phyloP scores from a whole-genome alignment of 2,329 filamentous ascomycete genomes.

The Lecanosticta acicola region DNA sequence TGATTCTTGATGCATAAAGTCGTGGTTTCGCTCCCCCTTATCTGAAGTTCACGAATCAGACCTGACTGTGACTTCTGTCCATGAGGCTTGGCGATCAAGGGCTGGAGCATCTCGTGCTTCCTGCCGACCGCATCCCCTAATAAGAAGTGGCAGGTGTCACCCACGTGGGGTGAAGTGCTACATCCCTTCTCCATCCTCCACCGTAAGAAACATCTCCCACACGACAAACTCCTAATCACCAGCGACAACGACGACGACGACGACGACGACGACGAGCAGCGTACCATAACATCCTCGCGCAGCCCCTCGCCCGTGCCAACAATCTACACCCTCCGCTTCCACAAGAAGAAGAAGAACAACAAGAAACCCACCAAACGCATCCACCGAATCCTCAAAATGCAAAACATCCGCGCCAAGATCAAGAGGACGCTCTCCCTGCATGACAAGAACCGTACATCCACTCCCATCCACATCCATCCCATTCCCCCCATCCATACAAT shows the following conservation, averaged over 20 bases:
- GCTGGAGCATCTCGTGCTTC: too few relatives aligned
- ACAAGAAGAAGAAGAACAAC: not conserved
- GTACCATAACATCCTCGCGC: not conserved
- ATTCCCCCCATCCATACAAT: not conserved
- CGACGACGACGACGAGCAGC: not conserved
- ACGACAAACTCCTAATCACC: too few relatives aligned
- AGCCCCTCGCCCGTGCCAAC: not conserved
- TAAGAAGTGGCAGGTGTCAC: too few relatives aligned
- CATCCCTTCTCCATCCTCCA: too few relatives aligned
- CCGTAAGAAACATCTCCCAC: too few relatives aligned
- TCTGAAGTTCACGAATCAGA: too few relatives aligned
- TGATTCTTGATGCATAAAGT: not conserved
- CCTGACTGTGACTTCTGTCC: too few relatives aligned
- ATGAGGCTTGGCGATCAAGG: too few relatives aligned
- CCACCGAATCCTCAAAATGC: slow-evolving; percentile 19
- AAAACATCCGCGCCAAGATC: slow-evolving; percentile 34
- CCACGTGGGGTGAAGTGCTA: too few relatives aligned
- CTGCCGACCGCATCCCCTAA: too few relatives aligned
- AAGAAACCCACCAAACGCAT: not conserved
- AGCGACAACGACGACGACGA: too few relatives aligned
- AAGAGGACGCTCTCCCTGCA: slow-evolving; percentile 34
- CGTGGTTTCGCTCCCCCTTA: not conserved
- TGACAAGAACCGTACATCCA: slow-evolving; percentile 33
- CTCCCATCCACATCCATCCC: not conserved
- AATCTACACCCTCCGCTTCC: not conserved